Base-by-base conservation (phyloP, 192 early-diverging fungal genomes). In the Linnemannia schmuckeri region DNA sequence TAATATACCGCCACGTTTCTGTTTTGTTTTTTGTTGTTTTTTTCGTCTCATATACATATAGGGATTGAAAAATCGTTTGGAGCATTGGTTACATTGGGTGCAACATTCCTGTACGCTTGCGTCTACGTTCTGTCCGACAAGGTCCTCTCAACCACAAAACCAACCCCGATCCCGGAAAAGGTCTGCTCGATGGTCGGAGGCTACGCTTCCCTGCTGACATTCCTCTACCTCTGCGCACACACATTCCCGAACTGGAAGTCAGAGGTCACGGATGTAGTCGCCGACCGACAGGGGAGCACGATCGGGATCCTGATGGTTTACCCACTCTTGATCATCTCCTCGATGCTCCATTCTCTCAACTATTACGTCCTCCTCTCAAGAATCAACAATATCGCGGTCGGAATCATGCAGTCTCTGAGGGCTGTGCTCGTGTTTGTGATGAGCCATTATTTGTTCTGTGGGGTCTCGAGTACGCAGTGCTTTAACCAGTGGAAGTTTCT, bases 371-470 rank as follows among this genome's bases (percentile, higher is more conserved):
- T 93, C 24, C 87, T 93, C 44, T 89, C 91, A 33, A 70, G 85
- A 38, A 89, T 91, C 41, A 92, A 91, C 74, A 92, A 89, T 78
- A 90, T 93, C 47, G 90, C 93, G 6, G 90, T 90, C 13, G 91
- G 93, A 6, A 90, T 93, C 76, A 74, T 93, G 72, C 90, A 93
- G 77, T 89, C 89, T 20, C 44, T 93, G 12, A 76, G 93, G 46
- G 93, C 93, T 3, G 90, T 93, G 12, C 68, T 93, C 22, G 90
- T 93, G 10, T 93, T 92, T 90, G 90, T 82, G 12, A 84, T 93
- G 75, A 92, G 91, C 81, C 90, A 93, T 78, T 85, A 88, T 9
- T 88, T 91, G 79, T 93, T 90, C 84, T 93, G 93, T 82, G 49
- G 80, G 22, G 80, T 88, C 35, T 92, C 92, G 47, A 52, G 75